A percentile compares a stretch with the other conserved stretches of the same genome.
Conservation (phyloP, 768 basidiomycete species). For the Boletus sp. region DNA sequence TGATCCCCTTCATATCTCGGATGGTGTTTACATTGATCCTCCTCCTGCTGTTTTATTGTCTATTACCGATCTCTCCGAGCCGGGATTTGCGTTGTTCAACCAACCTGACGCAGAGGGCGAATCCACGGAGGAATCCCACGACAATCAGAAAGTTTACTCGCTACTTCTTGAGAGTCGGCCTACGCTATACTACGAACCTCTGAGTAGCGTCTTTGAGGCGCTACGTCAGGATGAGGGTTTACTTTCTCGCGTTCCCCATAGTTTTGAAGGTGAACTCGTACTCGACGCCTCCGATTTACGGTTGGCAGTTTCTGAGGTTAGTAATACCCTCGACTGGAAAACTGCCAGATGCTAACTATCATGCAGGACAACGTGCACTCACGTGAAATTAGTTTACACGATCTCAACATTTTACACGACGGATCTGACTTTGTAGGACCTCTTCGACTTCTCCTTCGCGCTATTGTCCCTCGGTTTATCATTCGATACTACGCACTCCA, state of each 20-base stretch:
- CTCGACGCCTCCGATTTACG: slow-evolving; percentile 71
- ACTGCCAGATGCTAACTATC: slow-evolving; percentile 2
- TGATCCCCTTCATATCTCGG: slow-evolving; percentile 59
- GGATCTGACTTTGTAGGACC: slow-evolving; percentile 59
- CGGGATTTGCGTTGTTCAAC: slow-evolving; percentile 55
- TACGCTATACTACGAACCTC: slow-evolving; percentile 73
- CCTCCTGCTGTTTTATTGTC: slow-evolving; percentile 65
- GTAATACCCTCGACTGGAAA: neutral
- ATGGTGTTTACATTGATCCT: slow-evolving; percentile 71
- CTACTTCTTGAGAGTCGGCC: slow-evolving; percentile 61
- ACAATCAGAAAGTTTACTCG: slow-evolving; percentile 21
- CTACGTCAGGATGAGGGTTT: slow-evolving; percentile 57
- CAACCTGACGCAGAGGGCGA: slow-evolving; percentile 36
- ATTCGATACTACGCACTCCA: slow-evolving; percentile 62
- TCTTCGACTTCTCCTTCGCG: slow-evolving; percentile 54
- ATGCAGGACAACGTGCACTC: slow-evolving; percentile 65
- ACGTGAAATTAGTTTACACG: slow-evolving; percentile 68
- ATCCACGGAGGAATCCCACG: slow-evolving; percentile 13
- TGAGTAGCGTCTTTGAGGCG: slow-evolving; percentile 67
- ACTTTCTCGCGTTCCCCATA: slow-evolving; percentile 43
- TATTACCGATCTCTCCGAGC: slow-evolving; percentile 37
- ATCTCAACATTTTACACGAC: slow-evolving; percentile 68
- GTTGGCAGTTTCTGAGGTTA: slow-evolving; percentile 63
- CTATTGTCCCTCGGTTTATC: slow-evolving; percentile 57
- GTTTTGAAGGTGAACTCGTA: slow-evolving; percentile 59